Base-by-base conservation (phyloP, 441 rosid species). In the Bruguiera hainesii region DNA sequence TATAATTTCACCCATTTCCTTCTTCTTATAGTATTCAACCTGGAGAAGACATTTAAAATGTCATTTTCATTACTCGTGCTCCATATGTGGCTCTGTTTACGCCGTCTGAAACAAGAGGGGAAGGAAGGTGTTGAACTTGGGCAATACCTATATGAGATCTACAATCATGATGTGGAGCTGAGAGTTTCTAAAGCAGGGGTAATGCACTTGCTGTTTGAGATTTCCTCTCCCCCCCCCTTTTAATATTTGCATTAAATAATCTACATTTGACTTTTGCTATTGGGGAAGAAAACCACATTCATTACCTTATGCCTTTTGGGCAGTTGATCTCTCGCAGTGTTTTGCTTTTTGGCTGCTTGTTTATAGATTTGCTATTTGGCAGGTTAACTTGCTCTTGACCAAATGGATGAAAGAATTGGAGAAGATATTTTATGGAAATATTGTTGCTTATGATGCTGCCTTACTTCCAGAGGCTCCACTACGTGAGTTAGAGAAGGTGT, bases 371-470 rank as follows among this genome's bases (percentile, higher is more conserved):
- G 62, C 65, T 61, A 61, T 68, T 70, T 37, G 63, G 70, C 83
- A 93, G 97, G 99, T 96, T 79, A 96, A 96, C 82, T 84, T 96
- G 74, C 81, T 96, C 46, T 71, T 96, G 80, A 68, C 65, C 19
- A 93, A 80, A 72, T 90, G 97, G 98, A 96, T 96, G 98, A 90
- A 96, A 83, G 99, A 96, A 63, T 55, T 96, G 82, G 98, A 90
- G 85, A 90, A 81, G 80, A 93, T 96, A 79, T 90, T 96, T 58
- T 96, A 88, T 64, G 98, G 99, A 76, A 93, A 96, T 71, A 80
- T 93, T 67, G 85, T 89, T 75, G 96, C 96, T 55, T 96, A 89
- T 82, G 97, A 93, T 74, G 66, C 85, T 55, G 94, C 96, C 58
- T 56, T 96, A 80, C 89, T 85, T 75, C 97, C 96, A 18, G 92